These are phyloP conservation scores for Alternaria brassicae DNA, from an alignment of 2,329 filamentous ascomycete genomes.

Conservation along the genomic window DNA sequence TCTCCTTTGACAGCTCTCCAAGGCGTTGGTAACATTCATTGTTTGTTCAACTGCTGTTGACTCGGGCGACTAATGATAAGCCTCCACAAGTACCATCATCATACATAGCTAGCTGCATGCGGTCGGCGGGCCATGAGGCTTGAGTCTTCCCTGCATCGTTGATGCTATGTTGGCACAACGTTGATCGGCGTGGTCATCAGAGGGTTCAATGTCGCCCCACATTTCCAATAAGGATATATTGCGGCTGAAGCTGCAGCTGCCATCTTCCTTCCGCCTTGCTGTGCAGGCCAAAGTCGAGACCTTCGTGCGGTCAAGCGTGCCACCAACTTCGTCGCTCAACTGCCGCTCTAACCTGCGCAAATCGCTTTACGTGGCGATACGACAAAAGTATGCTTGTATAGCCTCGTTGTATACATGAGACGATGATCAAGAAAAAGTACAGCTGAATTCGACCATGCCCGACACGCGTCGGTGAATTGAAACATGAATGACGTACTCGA, in stretches of 20 bases:
- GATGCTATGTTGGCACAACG: neutral
- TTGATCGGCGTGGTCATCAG: neutral
- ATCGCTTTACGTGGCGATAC: neutral
- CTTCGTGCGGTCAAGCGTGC: neutral
- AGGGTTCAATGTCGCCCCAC: neutral
- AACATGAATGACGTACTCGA: neutral
- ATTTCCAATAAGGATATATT: neutral
- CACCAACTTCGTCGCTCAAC: neutral
- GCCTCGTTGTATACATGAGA: neutral
- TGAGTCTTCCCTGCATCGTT: neutral
- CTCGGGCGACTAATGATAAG: neutral
- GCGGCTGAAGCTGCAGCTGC: constrained; percentile 2
- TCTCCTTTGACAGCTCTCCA: neutral
- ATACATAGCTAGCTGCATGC: neutral
- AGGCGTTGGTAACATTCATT: neutral
- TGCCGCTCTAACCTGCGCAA: neutral
- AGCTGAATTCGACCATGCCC: neutral
- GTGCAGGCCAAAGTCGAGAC: neutral
- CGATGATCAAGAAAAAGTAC: neutral
- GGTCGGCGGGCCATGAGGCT: neutral
- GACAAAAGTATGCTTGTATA: neutral
- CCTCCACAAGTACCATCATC: neutral
- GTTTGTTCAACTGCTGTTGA: neutral
- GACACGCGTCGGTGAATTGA: neutral
- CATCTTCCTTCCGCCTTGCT: neutral